phyloP scores from a whole-genome alignment of 2,329 filamentous ascomycete species.

The Pseudocercospora eumusae region DNA sequence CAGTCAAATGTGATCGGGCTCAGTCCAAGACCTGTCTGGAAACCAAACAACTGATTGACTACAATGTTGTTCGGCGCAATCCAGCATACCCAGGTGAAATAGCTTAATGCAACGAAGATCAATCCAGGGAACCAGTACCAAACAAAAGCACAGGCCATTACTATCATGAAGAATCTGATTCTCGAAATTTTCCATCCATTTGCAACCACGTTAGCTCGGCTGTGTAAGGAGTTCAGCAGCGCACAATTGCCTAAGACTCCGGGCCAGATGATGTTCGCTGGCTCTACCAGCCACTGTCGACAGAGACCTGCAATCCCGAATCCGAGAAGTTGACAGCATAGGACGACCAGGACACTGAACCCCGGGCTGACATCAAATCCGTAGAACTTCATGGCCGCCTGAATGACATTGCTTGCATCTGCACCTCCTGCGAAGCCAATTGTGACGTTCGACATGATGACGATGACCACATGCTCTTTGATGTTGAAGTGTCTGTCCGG shows the following conservation, averaged over 20 bases:
- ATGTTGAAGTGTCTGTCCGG: constrained; percentile 35
- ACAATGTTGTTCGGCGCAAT: constrained; percentile 85
- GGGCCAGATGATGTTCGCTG: constrained; percentile 90
- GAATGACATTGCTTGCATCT: constrained; percentile 59
- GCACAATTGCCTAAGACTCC: constrained; percentile 83
- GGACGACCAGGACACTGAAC: constrained; percentile 79
- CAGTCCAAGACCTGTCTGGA: constrained; percentile 82
- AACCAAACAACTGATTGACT: constrained; percentile 67
- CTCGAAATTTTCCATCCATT: constrained; percentile 67
- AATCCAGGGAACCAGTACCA: constrained; percentile 79
- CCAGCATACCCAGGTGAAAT: constrained; percentile 89
- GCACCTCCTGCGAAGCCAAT: constrained; percentile 61
- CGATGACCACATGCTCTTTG: constrained; percentile 45
- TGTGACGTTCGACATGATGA: constrained; percentile 46
- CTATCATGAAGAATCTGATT: constrained; percentile 79
- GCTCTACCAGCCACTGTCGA: constrained; percentile 76
- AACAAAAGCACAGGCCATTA: constrained; percentile 69
- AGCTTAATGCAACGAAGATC: constrained; percentile 79
- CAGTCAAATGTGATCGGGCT: constrained; percentile 88
- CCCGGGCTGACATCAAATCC: constrained; percentile 73
- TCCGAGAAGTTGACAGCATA: constrained; percentile 83
- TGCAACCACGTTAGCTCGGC: constrained; percentile 74
- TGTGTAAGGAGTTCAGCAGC: constrained; percentile 78
- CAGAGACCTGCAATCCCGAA: constrained; percentile 85
- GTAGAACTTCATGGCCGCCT: constrained; percentile 88